phyloP scores from a whole-genome alignment of 495 filamentous ascomycete genomes.

The Bryoglossum gracile region DNA sequence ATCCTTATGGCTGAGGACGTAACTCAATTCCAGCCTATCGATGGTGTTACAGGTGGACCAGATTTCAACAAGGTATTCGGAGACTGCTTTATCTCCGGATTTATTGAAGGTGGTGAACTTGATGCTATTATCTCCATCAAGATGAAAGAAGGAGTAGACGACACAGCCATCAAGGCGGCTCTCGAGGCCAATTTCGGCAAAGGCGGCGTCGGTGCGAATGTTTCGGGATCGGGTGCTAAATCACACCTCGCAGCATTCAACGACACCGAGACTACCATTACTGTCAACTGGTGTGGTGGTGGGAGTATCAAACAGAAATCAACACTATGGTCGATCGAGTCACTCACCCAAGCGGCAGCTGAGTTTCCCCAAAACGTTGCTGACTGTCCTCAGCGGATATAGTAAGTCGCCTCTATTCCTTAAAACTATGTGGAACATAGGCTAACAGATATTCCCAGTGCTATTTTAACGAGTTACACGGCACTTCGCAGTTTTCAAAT shows the following conservation, averaged over 20 bases:
- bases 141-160: conserved; percentile 11
- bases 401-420: too few species aligned
- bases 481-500: conserved; percentile 1
- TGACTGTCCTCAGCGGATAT: conserved; percentile 16
- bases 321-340: conserved; percentile 18
- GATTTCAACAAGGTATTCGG: too few species aligned
- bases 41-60: too few species aligned
- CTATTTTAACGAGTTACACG: conserved; percentile 25
- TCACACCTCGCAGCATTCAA: conserved; percentile 2
- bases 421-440: too few species aligned
- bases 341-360: conserved; percentile 14
- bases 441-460: too few species aligned
- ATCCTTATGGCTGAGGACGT: too few species aligned
- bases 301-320: conserved; percentile 15
- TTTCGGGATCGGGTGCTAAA: background rate
- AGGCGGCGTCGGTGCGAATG: background rate
- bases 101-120: conserved; percentile 22
- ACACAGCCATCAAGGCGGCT: background rate
- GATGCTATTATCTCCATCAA: conserved; percentile 20
- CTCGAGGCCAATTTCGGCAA: background rate
- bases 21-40: too few species aligned
- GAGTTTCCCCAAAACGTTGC: conserved; percentile 6
- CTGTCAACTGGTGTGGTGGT: conserved; percentile 23
- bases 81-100: conserved; percentile 21
- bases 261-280: conserved; percentile 20